These are phyloP conservation scores for Marasmius tenuissimus DNA, from an alignment of 1,284 basidiomycete species.

Conservation along the genomic window DNA sequence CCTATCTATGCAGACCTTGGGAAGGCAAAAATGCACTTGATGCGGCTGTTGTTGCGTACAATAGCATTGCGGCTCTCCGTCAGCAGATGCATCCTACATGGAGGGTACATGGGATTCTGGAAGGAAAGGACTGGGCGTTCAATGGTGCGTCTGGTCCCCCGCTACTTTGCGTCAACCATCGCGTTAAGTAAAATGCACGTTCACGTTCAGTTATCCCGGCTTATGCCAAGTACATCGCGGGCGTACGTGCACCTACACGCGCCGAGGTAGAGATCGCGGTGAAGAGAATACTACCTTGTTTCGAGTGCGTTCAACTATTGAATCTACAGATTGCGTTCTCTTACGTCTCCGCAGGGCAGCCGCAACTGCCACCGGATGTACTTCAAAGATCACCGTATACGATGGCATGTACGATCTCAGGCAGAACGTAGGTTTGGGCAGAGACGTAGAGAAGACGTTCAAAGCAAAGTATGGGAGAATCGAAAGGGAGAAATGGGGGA, in stretches of 20 bases:
- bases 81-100: conserved; percentile 68
- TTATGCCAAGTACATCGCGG: conserved; percentile 60
- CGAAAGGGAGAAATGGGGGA: conserved; percentile 50
- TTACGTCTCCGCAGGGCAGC: conserved; percentile 42
- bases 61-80: conserved; percentile 65
- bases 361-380: conserved; percentile 70
- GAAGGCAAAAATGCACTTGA: conserved; percentile 77
- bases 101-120: conserved; percentile 68
- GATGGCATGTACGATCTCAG: conserved; percentile 56
- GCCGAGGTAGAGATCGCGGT: conserved; percentile 55
- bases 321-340: not conserved
- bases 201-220: conserved; percentile 70
- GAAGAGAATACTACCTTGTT: conserved; percentile 64
- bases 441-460: conserved; percentile 55
- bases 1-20: conserved; percentile 53
- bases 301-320: conserved; percentile 38
- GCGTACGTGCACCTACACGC: conserved; percentile 72
- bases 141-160: conserved; percentile 43
- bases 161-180: not conserved
- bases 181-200: not conserved
- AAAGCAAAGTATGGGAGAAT: conserved; percentile 53
- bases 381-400: conserved; percentile 44
- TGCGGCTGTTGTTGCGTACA: conserved; percentile 74
- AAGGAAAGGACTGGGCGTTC: conserved; percentile 59
- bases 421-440: conserved; percentile 61